Evolutionary conservation across 768 basidiomycete genomes (phyloP).

Genomic region (Lentinus tigrinus): DNA sequence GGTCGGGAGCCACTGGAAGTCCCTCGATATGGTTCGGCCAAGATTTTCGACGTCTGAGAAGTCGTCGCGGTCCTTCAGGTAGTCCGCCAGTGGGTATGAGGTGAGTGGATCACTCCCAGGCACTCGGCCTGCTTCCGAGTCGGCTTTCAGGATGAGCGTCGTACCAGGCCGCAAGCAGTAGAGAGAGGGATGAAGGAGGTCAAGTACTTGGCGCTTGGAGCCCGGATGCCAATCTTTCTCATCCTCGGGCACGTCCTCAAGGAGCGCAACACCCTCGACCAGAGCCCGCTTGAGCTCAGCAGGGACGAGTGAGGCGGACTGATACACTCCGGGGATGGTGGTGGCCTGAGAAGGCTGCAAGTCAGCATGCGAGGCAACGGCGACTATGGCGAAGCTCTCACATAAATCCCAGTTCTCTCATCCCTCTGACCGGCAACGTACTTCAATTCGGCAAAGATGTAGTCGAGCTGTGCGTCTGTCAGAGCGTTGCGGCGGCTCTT

Average conservation of each 20-base stretch:
- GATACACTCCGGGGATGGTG: not conserved
- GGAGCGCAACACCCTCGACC: slow-evolving; percentile 4
- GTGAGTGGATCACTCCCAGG: not conserved
- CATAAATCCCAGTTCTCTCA: no score
- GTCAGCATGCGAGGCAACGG: no score
- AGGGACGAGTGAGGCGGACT: not conserved
- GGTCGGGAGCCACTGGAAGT: slow-evolving; percentile 29
- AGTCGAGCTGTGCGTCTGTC: not conserved
- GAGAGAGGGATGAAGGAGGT: slow-evolving; percentile 45
- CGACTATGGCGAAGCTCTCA: no score
- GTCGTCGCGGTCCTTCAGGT: not conserved
- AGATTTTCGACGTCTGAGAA: no score
- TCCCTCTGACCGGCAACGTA: not conserved
- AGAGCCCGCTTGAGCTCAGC: not conserved
- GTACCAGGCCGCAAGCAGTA: slow-evolving; percentile 29
- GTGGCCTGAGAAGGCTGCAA: not conserved
- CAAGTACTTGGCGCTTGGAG: slow-evolving; percentile 41
- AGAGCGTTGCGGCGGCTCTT: not conserved
- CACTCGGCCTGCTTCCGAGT: no score
- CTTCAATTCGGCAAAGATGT: not conserved
- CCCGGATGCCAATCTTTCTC: slow-evolving; percentile 47
- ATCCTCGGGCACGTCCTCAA: slow-evolving; percentile 37
- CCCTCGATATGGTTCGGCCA: slow-evolving; percentile 9
- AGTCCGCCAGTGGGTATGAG: not conserved
- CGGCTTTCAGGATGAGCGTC: not conserved